Evolutionary conservation across 345 rosid species (phyloP), one percentile per base, ranked within the genome.

Genomic region (Brassica cretica): DNA sequence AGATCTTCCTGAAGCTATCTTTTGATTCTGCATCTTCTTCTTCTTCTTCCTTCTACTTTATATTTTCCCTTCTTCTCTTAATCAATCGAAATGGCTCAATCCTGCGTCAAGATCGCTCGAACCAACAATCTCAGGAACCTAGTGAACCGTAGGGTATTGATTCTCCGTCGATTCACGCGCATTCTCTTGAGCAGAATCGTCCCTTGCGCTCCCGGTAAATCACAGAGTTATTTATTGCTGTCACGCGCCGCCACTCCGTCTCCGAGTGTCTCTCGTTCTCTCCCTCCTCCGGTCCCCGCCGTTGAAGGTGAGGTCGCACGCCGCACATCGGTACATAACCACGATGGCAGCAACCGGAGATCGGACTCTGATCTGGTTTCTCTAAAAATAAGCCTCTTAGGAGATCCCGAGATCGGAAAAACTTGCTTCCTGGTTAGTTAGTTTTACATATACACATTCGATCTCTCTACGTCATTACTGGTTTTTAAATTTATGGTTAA

Each of bases 361-460:
- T 53, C 82, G 15, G 93, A 90, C 64, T 79, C 92, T 1, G 95
- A 94, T 88, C 76, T 94, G 81, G 98, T 94, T 49, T 64, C 91
- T 5, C 76, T 94, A 78, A 94, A 94, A 87, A 94, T 94, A 74
- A 85, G 91, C 49, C 91, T 92, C 68, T 55, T 94, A 74, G 96
- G 98, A 6, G 97, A 94, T 84, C 82, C 86, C 65, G 82, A 82
- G 1, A 88, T 82, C 60, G 98, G 98, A 33, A 92, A 94, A 73
- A 88, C 97, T 4, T 88, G 93, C 78, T 94, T 94, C 72, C 69
- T 88, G 90, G 98, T 92, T 39, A 72, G 78, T 70, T 70, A 72
- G 78, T 70, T 70, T n/a, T 18, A 21, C 41, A 35, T 35, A 8
- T 39, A 46, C n/a, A 46, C 21, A 6, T 6, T 33, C 33, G 2